Evolutionary conservation across 108 stramenopile species (phyloP), one percentile per base, ranked within the genome.

Genomic region (Craspedostauros australis): DNA sequence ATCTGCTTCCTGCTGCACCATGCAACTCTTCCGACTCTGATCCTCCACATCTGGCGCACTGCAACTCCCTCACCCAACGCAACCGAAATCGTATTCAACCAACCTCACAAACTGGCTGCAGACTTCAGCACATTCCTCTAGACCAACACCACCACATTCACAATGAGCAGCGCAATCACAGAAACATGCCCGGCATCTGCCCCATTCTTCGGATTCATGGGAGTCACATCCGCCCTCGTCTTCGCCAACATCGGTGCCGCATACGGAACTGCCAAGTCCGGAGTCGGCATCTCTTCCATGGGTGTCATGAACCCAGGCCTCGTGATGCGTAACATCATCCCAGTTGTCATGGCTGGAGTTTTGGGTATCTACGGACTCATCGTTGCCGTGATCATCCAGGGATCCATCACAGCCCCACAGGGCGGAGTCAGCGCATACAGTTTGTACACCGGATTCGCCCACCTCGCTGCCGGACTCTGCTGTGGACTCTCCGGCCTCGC

Each of bases 261-360:
- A 2, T 97, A 96, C 77, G 96, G 98, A 52, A 99, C 98, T 20
- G 95, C 95, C 53, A 95, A 97, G 87, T 88, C 95, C 28, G 98
- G 98, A 40, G 96, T 99, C 46, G 96, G 96, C 47, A 91, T 99
- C 59, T 91, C 93, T 3, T 93, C 93, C 44, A 99, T 98, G 96
- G 98, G 98, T 60, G 94, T 99, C 1, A 95, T 95, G 90, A 93
- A 98, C 82, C 96, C 98, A 28, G 92, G 88, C 20, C 68, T 92
- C 12, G 96, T 99, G 5, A 99, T 99, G 96, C 68, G 91, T 41
- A 99, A 99, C 85, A 94, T 99, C 59, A 96, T 99, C 75, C 98
- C 98, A 50, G 95, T 99, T 27, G 95, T 99, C 69, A 96, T 99
- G 96, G 98, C 98, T 58, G 98, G 98, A 78, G 95, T 99, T 38